These are phyloP conservation scores for Pezicula neosporulosa DNA, from an alignment of 2,329 filamentous ascomycete species.

Conservation along the genomic window DNA sequence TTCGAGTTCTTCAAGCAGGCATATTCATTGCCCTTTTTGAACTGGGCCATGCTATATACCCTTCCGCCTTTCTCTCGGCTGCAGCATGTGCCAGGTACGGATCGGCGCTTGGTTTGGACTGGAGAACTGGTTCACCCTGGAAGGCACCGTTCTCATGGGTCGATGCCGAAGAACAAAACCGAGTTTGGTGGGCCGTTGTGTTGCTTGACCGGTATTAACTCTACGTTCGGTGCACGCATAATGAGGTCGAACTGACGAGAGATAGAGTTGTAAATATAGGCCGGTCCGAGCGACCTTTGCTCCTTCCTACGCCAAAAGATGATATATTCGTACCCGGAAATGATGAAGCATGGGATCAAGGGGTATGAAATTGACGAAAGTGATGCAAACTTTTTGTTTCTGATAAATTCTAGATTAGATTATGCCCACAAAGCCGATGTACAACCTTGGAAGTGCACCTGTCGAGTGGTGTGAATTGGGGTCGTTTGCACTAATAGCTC, in stretches of 20 bases:
- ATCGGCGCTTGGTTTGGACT: constrained; percentile 35
- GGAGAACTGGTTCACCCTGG: constrained; percentile 2
- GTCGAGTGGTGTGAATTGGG: constrained; percentile 24
- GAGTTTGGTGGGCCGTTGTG: constrained; percentile 43
- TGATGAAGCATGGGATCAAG: constrained; percentile 33
- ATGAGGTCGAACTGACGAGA: neutral
- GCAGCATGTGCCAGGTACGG: constrained; percentile 36
- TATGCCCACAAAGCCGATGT: constrained; percentile 2
- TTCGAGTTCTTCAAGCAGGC: constrained; percentile 39
- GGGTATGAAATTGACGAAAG: constrained; percentile 9
- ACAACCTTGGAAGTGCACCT: neutral
- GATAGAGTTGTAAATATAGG: constrained; percentile 12
- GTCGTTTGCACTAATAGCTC: constrained; percentile 44
- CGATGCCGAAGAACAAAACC: constrained; percentile 38
- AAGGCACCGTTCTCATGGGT: constrained; percentile 36
- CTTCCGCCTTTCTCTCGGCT: constrained; percentile 40
- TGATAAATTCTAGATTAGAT: constrained; percentile 1
- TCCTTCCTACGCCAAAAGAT: constrained; percentile 6
- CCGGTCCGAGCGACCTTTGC: constrained; percentile 2
- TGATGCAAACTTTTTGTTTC: neutral
- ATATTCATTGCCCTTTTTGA: constrained; percentile 42
- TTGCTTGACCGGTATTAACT: constrained; percentile 35
- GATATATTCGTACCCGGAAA: constrained; percentile 8
- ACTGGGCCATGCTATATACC: constrained; percentile 41
- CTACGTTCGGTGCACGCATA: neutral